These are phyloP conservation scores for Argentina anserina DNA, from an alignment of 306 rosid species.

Conservation along the genomic window DNA sequence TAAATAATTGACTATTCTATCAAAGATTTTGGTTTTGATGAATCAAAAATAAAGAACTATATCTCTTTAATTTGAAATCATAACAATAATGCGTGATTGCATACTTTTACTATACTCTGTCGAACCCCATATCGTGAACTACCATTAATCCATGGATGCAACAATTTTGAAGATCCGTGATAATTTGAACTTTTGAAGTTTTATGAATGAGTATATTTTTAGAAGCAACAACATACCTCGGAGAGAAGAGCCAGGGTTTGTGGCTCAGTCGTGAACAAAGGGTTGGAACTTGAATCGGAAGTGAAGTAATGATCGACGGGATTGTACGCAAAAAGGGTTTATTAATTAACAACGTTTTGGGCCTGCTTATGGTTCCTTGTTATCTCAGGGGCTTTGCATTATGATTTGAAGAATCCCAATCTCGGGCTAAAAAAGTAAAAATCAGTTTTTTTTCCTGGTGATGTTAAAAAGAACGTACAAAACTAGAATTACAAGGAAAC, in stretches of 20 bases:
- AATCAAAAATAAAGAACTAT: too few relatives aligned
- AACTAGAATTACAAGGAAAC: too few relatives aligned
- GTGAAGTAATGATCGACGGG: not conserved
- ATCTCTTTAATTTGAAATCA: not conserved
- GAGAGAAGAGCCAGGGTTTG: not conserved
- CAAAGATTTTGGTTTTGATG: too few relatives aligned
- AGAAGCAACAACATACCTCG: not conserved
- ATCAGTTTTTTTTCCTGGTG: too few relatives aligned
- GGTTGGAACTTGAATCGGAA: not conserved
- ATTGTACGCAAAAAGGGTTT: not conserved
- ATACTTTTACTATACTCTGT: not conserved
- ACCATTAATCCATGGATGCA: not conserved
- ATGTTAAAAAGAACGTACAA: too few relatives aligned
- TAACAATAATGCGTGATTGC: not conserved
- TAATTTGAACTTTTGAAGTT: too few relatives aligned
- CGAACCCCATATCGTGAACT: not conserved
- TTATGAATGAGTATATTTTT: not conserved
- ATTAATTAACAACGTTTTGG: too few relatives aligned
- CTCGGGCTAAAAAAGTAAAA: too few relatives aligned
- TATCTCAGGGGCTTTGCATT: too few relatives aligned
- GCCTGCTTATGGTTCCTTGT: too few relatives aligned
- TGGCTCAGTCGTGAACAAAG: not conserved
- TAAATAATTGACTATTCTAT: not conserved
- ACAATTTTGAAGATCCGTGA: not conserved
- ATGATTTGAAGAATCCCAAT: too few relatives aligned